Conservation (phyloP, 2,329 filamentous ascomycete genomes). For the Stemphylium beticola region DNA sequence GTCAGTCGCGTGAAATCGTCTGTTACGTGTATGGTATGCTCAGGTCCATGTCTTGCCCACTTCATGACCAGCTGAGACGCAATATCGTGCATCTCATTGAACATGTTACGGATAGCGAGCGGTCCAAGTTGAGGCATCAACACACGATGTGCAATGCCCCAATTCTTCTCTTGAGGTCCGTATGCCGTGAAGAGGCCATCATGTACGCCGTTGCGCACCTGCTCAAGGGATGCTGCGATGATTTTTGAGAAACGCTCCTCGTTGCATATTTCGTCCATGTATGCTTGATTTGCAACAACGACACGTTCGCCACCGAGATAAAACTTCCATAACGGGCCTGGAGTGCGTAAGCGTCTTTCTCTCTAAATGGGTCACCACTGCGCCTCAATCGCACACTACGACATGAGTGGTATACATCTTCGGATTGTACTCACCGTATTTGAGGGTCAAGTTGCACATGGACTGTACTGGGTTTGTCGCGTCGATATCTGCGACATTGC, state of each 20-base stretch:
- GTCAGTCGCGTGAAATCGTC: constrained; percentile 50
- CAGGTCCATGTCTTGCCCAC: constrained; percentile 63
- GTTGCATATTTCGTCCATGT: constrained; percentile 51
- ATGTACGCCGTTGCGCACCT: constrained; percentile 47
- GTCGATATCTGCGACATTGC: constrained; percentile 70
- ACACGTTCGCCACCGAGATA: constrained; percentile 37
- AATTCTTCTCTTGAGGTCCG: constrained; percentile 49
- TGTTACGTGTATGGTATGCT: constrained; percentile 42
- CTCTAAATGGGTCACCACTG: not conserved
- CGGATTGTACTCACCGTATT: constrained; percentile 61
- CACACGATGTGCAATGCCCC: constrained; percentile 66
- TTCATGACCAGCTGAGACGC: constrained; percentile 70
- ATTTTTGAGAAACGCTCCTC: constrained; percentile 46
- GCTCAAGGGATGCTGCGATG: constrained; percentile 34
- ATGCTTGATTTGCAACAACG: constrained; percentile 39
- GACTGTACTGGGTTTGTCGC: constrained; percentile 63
- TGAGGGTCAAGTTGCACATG: constrained; percentile 64
- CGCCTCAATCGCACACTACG: not conserved
- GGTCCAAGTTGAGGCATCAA: constrained; percentile 74
- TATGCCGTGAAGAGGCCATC: constrained; percentile 52
- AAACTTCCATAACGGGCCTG: constrained; percentile 46
- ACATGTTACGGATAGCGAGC: constrained; percentile 71
- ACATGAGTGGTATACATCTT: not conserved
- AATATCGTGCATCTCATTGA: constrained; percentile 64
- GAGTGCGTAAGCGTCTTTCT: constrained; percentile 5